phyloP scores from a whole-genome alignment of 805 yeast genomes.

The Clavispora vitiphila region DNA sequence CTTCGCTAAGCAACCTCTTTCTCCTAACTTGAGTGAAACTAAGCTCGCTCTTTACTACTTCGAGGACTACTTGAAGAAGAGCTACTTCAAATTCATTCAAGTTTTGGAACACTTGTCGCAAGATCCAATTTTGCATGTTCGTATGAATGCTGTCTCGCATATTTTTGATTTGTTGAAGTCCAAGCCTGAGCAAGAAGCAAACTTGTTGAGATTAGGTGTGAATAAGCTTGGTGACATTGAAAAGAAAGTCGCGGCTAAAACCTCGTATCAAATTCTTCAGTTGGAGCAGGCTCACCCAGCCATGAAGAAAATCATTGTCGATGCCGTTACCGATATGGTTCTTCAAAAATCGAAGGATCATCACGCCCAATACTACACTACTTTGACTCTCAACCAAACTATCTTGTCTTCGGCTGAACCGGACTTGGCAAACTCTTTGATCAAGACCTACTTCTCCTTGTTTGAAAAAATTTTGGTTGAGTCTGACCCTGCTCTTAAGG shows the following conservation, averaged over 20 bases:
- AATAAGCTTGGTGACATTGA: slow-evolving; percentile 93
- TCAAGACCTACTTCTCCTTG: slow-evolving; percentile 78
- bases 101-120: slow-evolving; percentile 77
- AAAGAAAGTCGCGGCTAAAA: slow-evolving; percentile 82
- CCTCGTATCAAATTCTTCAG: slow-evolving; percentile 74
- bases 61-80: slow-evolving; percentile 81
- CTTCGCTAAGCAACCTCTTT: slow-evolving; percentile 68
- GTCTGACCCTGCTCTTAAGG: slow-evolving; percentile 47
- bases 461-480: slow-evolving; percentile 79
- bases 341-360: slow-evolving; percentile 74
- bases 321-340: slow-evolving; percentile 74
- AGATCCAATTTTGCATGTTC: slow-evolving; percentile 85
- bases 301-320: slow-evolving; percentile 79
- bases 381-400: slow-evolving; percentile 87
- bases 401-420: slow-evolving; percentile 75
- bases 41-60: slow-evolving; percentile 73
- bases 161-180: slow-evolving; percentile 73
- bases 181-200: slow-evolving; percentile 96
- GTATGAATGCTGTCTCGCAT: slow-evolving; percentile 70
- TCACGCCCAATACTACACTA: slow-evolving; percentile 83
- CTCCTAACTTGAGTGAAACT: slow-evolving; percentile 36
- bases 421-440: slow-evolving; percentile 75
- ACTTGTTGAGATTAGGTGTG: slow-evolving; percentile 79
- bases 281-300: slow-evolving; percentile 92
- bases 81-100: slow-evolving; percentile 71